Evolutionary conservation across 2,329 filamentous ascomycete species (phyloP), one percentile per base, ranked within the genome.

Genomic region (Berkeleyomyces rouxiae): DNA sequence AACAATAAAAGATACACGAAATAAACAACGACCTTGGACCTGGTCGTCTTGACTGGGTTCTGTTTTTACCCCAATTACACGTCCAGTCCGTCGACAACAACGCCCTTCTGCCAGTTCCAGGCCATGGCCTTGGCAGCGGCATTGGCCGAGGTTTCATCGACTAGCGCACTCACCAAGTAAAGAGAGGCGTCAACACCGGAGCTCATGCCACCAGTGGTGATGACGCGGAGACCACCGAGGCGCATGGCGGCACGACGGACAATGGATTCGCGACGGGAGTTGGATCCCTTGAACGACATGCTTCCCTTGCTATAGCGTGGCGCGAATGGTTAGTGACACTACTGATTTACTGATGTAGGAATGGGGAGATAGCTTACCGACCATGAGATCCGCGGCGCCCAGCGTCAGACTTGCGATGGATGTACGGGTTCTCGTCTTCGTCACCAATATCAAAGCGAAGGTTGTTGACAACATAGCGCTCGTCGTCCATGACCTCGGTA

Each of bases 391-490:
- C 80, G 65, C 82, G 81, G 67, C 80, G 77, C 58, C 79, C 82
- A 31, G 36, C 47, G 67, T 87, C 85, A 64, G 83, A 82, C 79
- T 86, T 88, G 77, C 82, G 84, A 69, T 87, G 81, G 72, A 93
- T 85, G 74, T 92, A 92, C 40, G 87, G 87, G 74, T 89, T 92
- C 73, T 90, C 85, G 66, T 91, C 87, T 70, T 87, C 83, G 70
- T 91, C 83, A 65, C 86, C 86, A 68, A 93, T 78, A 69, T 93
- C 88, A 72, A 92, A 95, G 68, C 89, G 86, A 65, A 90, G 84
- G 75, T 95, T 93, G 79, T 95, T 95, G 72, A 95, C 89, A 23
- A 95, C 88, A 71, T 93, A 95, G 70, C 88, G 82, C 70, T 80
- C 79, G 67, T 88, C 85, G 70, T 93, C 88, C 70, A 92, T 81